Evolutionary conservation across 2,329 filamentous ascomycete genomes (phyloP), one percentile per base, ranked within the genome.

Genomic region (Curvularia spicifera): DNA sequence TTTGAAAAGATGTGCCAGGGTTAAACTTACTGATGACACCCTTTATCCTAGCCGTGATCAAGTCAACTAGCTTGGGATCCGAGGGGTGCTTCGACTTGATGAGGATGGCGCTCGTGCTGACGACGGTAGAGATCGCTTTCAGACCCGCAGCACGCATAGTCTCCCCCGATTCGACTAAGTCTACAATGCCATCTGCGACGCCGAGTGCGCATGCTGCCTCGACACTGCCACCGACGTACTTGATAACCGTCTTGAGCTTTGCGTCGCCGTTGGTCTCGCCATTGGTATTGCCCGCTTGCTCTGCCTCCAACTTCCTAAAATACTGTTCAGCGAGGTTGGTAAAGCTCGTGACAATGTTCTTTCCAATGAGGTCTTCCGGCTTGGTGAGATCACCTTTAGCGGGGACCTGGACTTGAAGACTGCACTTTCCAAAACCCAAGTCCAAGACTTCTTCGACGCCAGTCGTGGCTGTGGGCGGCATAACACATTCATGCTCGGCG

Each of bases 61-160:
- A 83, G 22, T 94, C 86, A 53, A 98, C 89, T 57, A 97, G 83
- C 63, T 88, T 87, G 4, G 87, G 86, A 78, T 97, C 91, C 60
- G 89, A 91, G 5, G 93, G 89, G 56, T 88, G 85, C 75, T 89
- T 92, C 42, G 93, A 97, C 81, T 94, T 94, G 82, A 99, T 93
- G 57, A 99, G 85, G 47, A 97, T 89, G 31, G 95, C 93, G 18
- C 89, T 91, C 54, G 90, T 93, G 56, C 92, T 88, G 51, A 97
- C 85, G 26, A 99, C 93, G 2, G 95, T 99, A 69, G 95, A 93
- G 69, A 98, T 97, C 56, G 94, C 89, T 80, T 93, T 93, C 50
- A 99, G 85, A 24, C 95, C 95, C 43, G 94, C 94, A 20, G 94
- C 95, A 72, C 91, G 90, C 95, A 99, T 99, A 0, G 95, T 99